Percentiles rank a stretch among this genome's conserved stretches.
Evolutionary conservation across 78 protist genomes (phyloP).

Genomic region (Dictyostelium brefeldianum): DNA sequence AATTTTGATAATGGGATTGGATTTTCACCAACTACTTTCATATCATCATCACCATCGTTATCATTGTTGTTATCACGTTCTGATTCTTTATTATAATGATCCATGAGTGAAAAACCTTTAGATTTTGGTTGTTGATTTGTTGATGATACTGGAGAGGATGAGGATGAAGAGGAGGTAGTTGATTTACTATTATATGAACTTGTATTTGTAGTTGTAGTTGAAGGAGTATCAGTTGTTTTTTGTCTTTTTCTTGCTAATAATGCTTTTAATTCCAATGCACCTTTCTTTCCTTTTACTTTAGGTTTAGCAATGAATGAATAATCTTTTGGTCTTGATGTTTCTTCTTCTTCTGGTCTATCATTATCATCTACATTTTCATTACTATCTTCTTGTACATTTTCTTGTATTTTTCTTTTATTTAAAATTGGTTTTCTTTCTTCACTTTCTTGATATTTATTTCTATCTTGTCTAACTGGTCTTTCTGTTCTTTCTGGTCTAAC

Average conservation of each 20-base stretch:
- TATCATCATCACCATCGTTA: constrained; percentile 53
- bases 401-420: constrained; percentile 5
- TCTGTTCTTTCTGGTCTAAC: background rate
- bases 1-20: constrained; percentile 20
- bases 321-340: constrained; percentile 12
- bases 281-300: background rate
- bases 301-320: background rate
- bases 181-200: background rate
- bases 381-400: background rate
- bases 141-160: background rate
- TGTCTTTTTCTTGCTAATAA: background rate
- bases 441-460: background rate
- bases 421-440: background rate
- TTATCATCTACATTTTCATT: background rate
- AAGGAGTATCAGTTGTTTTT: background rate
- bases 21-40: background rate
- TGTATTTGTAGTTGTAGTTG: background rate
- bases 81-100: background rate
- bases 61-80: background rate
- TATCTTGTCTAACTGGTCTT: background rate
- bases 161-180: background rate
- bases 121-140: background rate
- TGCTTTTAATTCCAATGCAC: background rate
- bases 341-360: background rate
- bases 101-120: constrained; percentile 20